Percentiles rank a stretch among this genome's conserved stretches.
Evolutionary conservation across 2,329 filamentous ascomycete genomes (phyloP).

Genomic region (Trematosphaeria pertusa): DNA sequence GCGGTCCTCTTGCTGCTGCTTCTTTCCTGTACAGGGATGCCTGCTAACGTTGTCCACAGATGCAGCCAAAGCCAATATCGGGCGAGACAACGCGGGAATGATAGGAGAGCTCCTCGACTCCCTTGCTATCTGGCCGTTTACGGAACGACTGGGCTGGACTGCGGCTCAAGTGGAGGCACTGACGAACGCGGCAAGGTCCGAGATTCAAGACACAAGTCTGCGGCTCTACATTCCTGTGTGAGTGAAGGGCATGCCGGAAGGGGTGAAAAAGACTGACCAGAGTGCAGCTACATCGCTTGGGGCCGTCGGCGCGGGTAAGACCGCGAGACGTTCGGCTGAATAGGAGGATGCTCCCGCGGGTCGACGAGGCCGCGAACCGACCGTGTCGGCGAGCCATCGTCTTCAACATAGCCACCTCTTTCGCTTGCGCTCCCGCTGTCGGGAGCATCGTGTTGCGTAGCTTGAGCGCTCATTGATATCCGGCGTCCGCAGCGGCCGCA

Average conservation of each 20-base stretch:
- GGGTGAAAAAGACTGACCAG: slow-evolving; percentile 16
- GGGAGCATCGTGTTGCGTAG: too few relatives aligned
- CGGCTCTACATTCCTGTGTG: slow-evolving; percentile 48
- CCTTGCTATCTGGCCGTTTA: slow-evolving; percentile 47
- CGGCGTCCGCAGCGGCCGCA: too few relatives aligned
- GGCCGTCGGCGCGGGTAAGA: slow-evolving; percentile 29
- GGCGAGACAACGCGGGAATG: slow-evolving; percentile 35
- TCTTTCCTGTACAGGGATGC: too few relatives aligned
- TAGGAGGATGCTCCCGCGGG: too few relatives aligned
- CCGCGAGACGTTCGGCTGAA: not conserved
- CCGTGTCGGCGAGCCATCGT: too few relatives aligned
- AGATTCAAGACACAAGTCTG: slow-evolving; percentile 36
- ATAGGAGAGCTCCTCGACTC: slow-evolving; percentile 46
- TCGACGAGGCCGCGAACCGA: too few relatives aligned
- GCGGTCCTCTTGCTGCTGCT: too few relatives aligned
- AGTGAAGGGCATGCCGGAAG: slow-evolving; percentile 14
- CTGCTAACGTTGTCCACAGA: too few relatives aligned
- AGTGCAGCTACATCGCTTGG: slow-evolving; percentile 38
- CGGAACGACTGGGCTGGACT: slow-evolving; percentile 39
- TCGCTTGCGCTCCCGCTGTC: too few relatives aligned
- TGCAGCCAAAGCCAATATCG: slow-evolving; percentile 36
- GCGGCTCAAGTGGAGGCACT: slow-evolving; percentile 37
- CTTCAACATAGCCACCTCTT: too few relatives aligned
- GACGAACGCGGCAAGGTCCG: slow-evolving; percentile 34
- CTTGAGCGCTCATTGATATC: too few relatives aligned